Conservation (phyloP, 768 basidiomycete species). For the Kwoniella botswanensis region DNA sequence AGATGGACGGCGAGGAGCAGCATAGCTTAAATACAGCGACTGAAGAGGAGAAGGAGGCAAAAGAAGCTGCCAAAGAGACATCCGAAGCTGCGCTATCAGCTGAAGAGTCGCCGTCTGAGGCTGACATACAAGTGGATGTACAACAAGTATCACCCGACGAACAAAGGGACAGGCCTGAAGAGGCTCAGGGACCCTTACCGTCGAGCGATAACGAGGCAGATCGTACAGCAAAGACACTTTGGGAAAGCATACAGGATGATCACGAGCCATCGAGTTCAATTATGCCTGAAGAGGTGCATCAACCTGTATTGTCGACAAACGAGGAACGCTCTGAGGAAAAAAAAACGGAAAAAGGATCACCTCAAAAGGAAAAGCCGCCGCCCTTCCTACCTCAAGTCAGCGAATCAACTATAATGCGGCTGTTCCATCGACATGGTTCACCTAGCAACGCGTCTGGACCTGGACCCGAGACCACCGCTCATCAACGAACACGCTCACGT, state of each 20-base stretch:
- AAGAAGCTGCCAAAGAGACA: not conserved
- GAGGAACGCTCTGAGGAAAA: constrained; percentile 9
- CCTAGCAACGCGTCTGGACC: constrained; percentile 6
- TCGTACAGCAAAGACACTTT: not conserved
- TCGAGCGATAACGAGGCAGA: not conserved
- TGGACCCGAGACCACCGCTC: not conserved
- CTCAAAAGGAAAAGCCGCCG: constrained; percentile 7
- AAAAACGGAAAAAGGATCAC: constrained; percentile 1
- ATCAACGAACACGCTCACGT: constrained; percentile 22
- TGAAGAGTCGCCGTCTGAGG: not conserved
- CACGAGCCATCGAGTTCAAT: not conserved
- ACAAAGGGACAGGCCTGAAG: not conserved
- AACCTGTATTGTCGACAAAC: not conserved
- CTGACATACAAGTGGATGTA: constrained; percentile 5
- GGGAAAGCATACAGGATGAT: not conserved
- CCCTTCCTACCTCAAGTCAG: constrained; percentile 19
- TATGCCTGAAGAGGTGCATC: not conserved
- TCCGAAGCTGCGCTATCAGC: not conserved
- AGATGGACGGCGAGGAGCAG: not conserved
- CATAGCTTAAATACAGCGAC: not conserved
- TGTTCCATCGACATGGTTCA: constrained; percentile 36
- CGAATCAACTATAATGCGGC: constrained; percentile 16
- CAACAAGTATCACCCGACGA: not conserved
- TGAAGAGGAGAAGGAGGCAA: not conserved
- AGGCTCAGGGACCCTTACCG: not conserved